Base-by-base conservation (phyloP, 179 eudicot genomes). In the Silene coronaria region DNA sequence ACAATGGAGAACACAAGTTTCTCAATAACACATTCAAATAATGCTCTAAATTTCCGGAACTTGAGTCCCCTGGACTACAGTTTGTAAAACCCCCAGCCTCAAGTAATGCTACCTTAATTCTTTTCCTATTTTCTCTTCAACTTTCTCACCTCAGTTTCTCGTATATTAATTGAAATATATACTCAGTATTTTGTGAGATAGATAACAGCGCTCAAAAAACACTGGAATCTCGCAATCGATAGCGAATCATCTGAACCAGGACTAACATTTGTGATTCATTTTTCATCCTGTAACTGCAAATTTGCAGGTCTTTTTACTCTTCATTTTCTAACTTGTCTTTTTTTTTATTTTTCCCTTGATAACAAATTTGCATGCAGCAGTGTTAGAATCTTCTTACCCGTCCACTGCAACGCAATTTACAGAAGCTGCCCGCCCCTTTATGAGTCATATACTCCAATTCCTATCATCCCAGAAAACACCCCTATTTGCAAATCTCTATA, bases 351-450 rank as follows among this genome's bases (percentile, higher is more conserved):
- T 26, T 67, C 65, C 32, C 19, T 58, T 78, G 61, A 4, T 3
- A 45, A 76, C 48, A 17, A 80, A 82, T 76, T 38, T 85, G 28
- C 79, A 80, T 21, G 17, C 83, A 71, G 76, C 68, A 48, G 79
- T 80, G 42, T 38, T 84, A 24, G 77, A 71, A 2, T 46, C 42
- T 51, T 85, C 90, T 0, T 85, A 38, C 76, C 90, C 86, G 0
- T 87, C 90, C 13, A 83, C 87, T 16, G 71, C 83, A 0, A 67
- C 83, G n/a, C 28, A 48, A 11, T 87, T 86, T 74, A 57, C 80
- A 21, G 73, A 61, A 0, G 67, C 62, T 27, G 77, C 86, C 4
- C 55, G 38, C 10, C 68, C 62, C 1, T 24, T 21, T 9, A 61
- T 86, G 14, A 62, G 8, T 0, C 32, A 9, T 8, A 72, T 84